Conservation (phyloP, 2,329 filamentous ascomycete species). For the Hymenoscyphus linearis region DNA sequence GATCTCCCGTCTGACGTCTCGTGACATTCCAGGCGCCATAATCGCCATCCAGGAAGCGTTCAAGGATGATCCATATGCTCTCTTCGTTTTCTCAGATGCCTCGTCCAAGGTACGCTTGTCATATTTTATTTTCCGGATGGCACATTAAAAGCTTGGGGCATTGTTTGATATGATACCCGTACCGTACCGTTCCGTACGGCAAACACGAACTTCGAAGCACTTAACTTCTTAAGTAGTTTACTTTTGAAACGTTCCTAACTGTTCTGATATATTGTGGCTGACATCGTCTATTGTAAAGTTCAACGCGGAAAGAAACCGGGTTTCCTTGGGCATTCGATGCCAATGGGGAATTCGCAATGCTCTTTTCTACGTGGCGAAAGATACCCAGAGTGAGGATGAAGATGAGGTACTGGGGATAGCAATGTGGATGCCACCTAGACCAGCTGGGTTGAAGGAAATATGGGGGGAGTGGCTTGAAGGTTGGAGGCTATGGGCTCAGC, state of each 20-base stretch:
- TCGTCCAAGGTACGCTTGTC: slow-evolving; percentile 17
- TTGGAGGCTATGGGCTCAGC: slow-evolving; percentile 62
- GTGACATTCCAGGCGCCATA: slow-evolving; percentile 59
- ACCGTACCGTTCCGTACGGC: too few species aligned
- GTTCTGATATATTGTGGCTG: neutral
- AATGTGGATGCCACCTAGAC: slow-evolving; percentile 63
- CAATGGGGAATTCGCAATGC: slow-evolving; percentile 65
- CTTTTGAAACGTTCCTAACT: neutral
- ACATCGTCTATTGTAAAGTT: slow-evolving; percentile 9
- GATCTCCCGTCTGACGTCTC: slow-evolving; percentile 49
- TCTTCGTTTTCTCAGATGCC: slow-evolving; percentile 57
- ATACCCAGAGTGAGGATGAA: slow-evolving; percentile 37
- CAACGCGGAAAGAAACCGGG: slow-evolving; percentile 15
- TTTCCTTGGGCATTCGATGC: slow-evolving; percentile 50
- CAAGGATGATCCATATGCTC: slow-evolving; percentile 60
- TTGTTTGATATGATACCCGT: neutral
- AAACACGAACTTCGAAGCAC: too few species aligned
- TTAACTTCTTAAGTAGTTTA: neutral
- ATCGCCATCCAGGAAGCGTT: slow-evolving; percentile 63
- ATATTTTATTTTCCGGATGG: neutral
- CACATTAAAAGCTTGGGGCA: slow-evolving; percentile 3
- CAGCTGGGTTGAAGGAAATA: slow-evolving; percentile 41
- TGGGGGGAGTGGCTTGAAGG: slow-evolving; percentile 59
- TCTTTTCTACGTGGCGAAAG: slow-evolving; percentile 65
- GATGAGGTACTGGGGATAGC: slow-evolving; percentile 61